phyloP scores from a whole-genome alignment of 306 rosid species.

The Dalbergia cochinchinensis region DNA sequence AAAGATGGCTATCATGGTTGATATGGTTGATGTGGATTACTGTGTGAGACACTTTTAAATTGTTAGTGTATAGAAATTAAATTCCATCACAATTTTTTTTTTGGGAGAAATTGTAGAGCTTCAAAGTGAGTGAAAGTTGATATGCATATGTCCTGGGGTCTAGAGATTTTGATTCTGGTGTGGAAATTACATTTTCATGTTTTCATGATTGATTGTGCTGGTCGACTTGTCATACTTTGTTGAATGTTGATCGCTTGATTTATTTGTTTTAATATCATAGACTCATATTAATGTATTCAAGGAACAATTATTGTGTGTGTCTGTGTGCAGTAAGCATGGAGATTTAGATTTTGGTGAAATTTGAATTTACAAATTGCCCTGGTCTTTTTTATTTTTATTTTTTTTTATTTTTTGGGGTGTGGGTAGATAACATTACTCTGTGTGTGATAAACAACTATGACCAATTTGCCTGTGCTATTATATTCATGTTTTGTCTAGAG shows the following conservation, averaged over 20 bases:
- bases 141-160: neutral
- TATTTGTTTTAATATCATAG: neutral
- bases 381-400: neutral
- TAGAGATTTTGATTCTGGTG: neutral
- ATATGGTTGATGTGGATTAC: too few relatives aligned
- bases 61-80: too few relatives aligned
- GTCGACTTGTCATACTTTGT: neutral
- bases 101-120: neutral
- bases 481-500: conserved; percentile 3
- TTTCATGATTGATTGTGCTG: neutral
- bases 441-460: conserved; percentile 17
- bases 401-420: neutral
- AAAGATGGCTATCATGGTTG: too few relatives aligned
- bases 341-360: neutral
- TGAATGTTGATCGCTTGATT: neutral
- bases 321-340: neutral
- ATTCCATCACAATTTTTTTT: too few relatives aligned
- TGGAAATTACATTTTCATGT: neutral
- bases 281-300: too few relatives aligned
- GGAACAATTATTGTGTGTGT: too few relatives aligned
- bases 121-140: conserved; percentile 23
- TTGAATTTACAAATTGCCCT: conserved; percentile 8
- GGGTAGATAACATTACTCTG: neutral
- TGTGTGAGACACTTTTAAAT: too few relatives aligned
- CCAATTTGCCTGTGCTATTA: conserved; percentile 12